These are phyloP conservation scores for Juncus inflexus DNA, from an alignment of 176 grass and related monocot species.

Conservation along the genomic window DNA sequence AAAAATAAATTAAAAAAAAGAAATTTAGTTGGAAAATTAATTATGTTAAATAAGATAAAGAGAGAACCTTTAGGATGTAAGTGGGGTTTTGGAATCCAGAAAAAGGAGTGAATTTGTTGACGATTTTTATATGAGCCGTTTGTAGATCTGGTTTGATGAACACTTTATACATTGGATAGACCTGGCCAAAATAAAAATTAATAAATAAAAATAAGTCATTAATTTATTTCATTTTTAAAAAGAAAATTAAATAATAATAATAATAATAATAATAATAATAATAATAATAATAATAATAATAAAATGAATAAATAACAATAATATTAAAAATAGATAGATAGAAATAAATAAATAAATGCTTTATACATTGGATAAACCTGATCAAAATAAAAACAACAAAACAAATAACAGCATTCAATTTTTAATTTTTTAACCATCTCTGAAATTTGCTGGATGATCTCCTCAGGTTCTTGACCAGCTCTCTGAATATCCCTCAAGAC, in stretches of 20 bases:
- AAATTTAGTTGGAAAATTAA: slow-evolving; percentile 34
- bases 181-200: no score
- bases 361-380: slow-evolving; percentile 99
- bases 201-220: no score
- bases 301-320: no score
- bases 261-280: no score
- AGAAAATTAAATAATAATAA: no score
- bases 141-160: slow-evolving; percentile 88
- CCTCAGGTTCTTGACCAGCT: slow-evolving; percentile 93
- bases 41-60: background rate
- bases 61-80: slow-evolving; percentile 81
- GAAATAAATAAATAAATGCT: no score
- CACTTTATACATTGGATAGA: no score
- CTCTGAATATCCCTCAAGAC: slow-evolving; percentile 96
- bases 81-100: slow-evolving; percentile 96
- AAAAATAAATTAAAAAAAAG: slow-evolving; percentile 27
- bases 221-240: no score
- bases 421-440: slow-evolving; percentile 62
- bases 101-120: slow-evolving; percentile 82
- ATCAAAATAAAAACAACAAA: no score
- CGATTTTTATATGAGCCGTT: slow-evolving; percentile 93
- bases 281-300: no score
- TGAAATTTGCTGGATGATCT: slow-evolving; percentile 98
- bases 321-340: no score
- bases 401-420: no score